These are phyloP conservation scores for Phalaenopsis equestris DNA, from an alignment of 106 monocot genomes.

Conservation along the genomic window DNA sequence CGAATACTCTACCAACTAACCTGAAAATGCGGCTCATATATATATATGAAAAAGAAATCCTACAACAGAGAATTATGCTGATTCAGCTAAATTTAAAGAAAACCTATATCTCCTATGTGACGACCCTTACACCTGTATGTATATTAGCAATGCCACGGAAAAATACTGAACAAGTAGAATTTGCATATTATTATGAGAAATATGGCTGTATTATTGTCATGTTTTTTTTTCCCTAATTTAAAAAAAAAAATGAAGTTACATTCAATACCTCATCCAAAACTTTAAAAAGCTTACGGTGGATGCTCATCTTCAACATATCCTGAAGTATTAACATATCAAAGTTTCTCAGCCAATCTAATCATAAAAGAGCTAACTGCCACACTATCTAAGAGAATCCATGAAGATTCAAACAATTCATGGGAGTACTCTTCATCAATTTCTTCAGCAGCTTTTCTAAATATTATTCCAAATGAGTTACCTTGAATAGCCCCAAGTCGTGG, in stretches of 20 bases:
- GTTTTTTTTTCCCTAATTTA: neutral
- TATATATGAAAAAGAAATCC: neutral
- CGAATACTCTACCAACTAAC: too few species aligned
- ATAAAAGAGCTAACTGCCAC: conserved; percentile 66
- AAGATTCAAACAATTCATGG: conserved; percentile 90
- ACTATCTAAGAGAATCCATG: conserved; percentile 78
- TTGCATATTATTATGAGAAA: neutral
- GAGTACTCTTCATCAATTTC: conserved; percentile 76
- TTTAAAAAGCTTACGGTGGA: neutral
- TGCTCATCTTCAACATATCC: neutral
- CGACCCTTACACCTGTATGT: neutral
- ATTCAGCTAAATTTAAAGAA: neutral
- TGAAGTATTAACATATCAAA: conserved; percentile 28
- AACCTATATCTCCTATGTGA: neutral
- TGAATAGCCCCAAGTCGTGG: conserved; percentile 82
- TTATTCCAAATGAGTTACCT: conserved; percentile 83
- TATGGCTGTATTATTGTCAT: neutral
- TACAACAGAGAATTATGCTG: neutral
- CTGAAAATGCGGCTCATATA: too few species aligned
- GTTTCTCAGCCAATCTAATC: conserved; percentile 81
- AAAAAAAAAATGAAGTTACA: neutral
- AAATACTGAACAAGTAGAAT: neutral
- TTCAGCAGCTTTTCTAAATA: conserved; percentile 70
- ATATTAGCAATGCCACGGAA: neutral
- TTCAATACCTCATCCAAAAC: neutral